Base-by-base conservation (phyloP, 768 basidiomycete genomes). In the Serendipita sp. region DNA sequence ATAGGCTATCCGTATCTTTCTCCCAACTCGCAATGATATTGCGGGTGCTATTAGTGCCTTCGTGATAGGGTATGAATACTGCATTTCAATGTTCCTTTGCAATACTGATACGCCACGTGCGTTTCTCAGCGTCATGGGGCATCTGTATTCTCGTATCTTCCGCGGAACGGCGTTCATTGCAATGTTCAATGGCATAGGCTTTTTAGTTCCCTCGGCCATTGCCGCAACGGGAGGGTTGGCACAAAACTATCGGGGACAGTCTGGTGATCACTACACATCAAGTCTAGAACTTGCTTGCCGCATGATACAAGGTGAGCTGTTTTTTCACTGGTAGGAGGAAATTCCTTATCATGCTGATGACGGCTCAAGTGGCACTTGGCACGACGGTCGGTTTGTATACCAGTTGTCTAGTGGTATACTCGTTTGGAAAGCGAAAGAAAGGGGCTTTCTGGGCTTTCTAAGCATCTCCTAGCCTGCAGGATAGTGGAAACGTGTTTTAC, bases 351-450 rank as follows among this genome's bases (percentile, higher is more conserved):
- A 48, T 48, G 26, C 88, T 89, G 86, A 85, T 88, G 51, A 81
- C 84, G 62, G 34, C 34, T n/a, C 34, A 38, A 38, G 90, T 92
- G 53, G 86, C 88, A 0, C 89, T 92, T 63, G 90, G 90, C 28
- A 91, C 92, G 67, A 92, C 89, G 0, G 88, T 91, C 58, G 89
- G 90, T n/a, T 72, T 93, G 44, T 92, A 91, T 75, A 88, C 87
- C 79, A 90, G 88, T 67, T 87, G 90, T 69, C 83, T 88, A 9
- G 72, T 93, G 43, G 87, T 93, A 17, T 93, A 92, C 69, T 86
- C 85, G 67, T 91, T 93, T 67, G 90, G 90, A 7, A 78, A 81
- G 9, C 79, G 86, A 64, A 93, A 93, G 76, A 86, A 83, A 63
- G 86, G 88, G 14, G 89, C 88, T 3, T 81, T 90, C 42, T 92